Base-by-base conservation (phyloP, 2,329 filamentous ascomycete species). In the Aspergillus viridinutans region DNA sequence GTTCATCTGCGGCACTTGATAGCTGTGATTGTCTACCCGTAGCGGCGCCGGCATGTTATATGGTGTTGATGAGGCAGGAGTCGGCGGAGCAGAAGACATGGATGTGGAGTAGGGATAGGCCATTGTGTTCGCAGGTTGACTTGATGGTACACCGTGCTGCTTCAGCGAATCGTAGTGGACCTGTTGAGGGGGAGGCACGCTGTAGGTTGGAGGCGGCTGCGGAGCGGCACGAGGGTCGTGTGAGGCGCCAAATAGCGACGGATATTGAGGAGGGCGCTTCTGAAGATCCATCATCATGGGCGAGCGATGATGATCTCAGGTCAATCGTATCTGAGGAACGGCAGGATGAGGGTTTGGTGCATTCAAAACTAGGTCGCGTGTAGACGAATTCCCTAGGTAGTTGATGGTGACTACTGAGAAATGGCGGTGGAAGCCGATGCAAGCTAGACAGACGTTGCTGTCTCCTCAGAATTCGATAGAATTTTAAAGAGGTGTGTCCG, bases 211-310 rank as follows among this genome's bases (percentile, higher is more conserved):
- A 52, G 65, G 63, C 25, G 64, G 57, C 25, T 58, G 49, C 35
- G 64, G 58, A 52, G 65, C 28, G 21, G 59, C 50, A 53, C 66
- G 67, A 59, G 68, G 58, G 54, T 71, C 68, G 55, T 67, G 69
- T n/a, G 70, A 61, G 43, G 58, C 58, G 42, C 67, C 66, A 48
- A 72, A 65, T 35, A 69, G 65, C 20, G 69, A 69, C 14, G 69
- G 67, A 51, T 71, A 71, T 17, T 60, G 58, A 26, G 55, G 49
- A 40, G 55, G 60, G 29, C 63, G 59, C 54, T 65, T 65, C 35
- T 67, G 63, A 40, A 62, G 66, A 62, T 67, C 61, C 64, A 67
- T 67, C 64, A 67, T 66, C 49, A 49, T 65, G n/a, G 14, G 32
- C 38, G 49, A 52, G 42, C 12, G 45, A 51, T 29, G 26, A 49